Percentiles rank a stretch among this genome's conserved stretches.
Conservation (phyloP, 495 filamentous ascomycete genomes). For the Aspergillus ellipticus region DNA sequence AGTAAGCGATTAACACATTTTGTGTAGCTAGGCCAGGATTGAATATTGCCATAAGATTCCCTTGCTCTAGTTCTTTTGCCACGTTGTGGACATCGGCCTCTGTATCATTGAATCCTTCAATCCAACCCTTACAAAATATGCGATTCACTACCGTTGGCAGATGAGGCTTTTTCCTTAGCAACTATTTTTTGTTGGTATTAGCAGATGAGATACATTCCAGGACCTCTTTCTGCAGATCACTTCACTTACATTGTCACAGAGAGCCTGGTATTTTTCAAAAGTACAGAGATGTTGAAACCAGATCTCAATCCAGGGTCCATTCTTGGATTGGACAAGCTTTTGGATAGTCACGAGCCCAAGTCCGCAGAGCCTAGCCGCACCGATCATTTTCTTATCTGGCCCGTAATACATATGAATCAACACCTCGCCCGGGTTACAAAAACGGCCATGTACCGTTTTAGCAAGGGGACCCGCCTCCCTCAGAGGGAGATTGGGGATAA, state of each 20-base stretch:
- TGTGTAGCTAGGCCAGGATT: constrained; percentile 5
- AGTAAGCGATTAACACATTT: constrained; percentile 28
- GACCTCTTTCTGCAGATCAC: not conserved
- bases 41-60: constrained; percentile 25
- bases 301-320: constrained; percentile 23
- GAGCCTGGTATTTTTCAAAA: constrained; percentile 26
- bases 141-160: not conserved
- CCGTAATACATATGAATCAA: constrained; percentile 35
- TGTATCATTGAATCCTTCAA: constrained; percentile 35
- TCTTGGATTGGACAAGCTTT: constrained; percentile 25
- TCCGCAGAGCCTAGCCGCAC: constrained; percentile 39
- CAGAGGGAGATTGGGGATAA: constrained; percentile 3
- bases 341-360: constrained; percentile 10
- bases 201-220: not conserved
- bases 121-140: constrained; percentile 25
- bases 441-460: constrained; percentile 5
- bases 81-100: constrained; percentile 25
- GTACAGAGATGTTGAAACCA: constrained; percentile 42
- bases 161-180: too few relatives aligned
- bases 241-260: constrained; percentile 31
- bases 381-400: constrained; percentile 28
- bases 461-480: not conserved
- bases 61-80: constrained; percentile 22
- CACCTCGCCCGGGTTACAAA: constrained; percentile 22
- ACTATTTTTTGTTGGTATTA: not conserved